These are phyloP conservation scores for Spinellus fusiger DNA, from an alignment of 192 early-diverging fungal genomes.

Conservation along the genomic window DNA sequence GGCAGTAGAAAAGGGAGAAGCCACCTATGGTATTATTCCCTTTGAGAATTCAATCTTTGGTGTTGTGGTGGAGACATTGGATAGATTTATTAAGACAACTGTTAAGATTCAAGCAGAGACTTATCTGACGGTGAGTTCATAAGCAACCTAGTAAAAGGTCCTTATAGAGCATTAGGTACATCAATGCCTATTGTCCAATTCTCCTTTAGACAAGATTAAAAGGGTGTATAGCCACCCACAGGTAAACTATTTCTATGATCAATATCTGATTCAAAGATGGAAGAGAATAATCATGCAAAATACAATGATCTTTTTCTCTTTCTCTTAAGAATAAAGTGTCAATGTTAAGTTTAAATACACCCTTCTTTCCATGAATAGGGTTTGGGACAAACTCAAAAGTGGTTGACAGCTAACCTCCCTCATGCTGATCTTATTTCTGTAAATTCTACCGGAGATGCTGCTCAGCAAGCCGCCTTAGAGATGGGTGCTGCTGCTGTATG, in stretches of 20 bases:
- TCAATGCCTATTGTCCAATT: constrained; percentile 74
- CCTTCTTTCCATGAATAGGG: constrained; percentile 3
- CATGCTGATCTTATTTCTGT: constrained; percentile 67
- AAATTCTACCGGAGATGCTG: constrained; percentile 80
- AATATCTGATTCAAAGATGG: background rate
- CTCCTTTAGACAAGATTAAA: constrained; percentile 56
- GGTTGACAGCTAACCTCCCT: constrained; percentile 67
- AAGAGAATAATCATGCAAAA: too few relatives aligned
- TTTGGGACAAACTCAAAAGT: constrained; percentile 76
- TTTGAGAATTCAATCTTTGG: constrained; percentile 95
- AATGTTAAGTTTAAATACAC: too few relatives aligned
- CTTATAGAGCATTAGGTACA: constrained; percentile 43
- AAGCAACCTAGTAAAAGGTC: background rate
- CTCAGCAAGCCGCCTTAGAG: constrained; percentile 77
- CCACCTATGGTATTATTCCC: constrained; percentile 88
- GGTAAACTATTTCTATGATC: constrained; percentile 28
- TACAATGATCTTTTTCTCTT: background rate
- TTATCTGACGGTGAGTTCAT: constrained; percentile 54
- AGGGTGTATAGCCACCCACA: constrained; percentile 72
- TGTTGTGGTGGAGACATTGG: constrained; percentile 78
- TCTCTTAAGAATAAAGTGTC: too few relatives aligned
- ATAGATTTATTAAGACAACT: constrained; percentile 62
- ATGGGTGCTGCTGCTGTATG: constrained; percentile 77
- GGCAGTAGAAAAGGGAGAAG: constrained; percentile 63
- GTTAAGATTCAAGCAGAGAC: constrained; percentile 73